Conservation (phyloP, 2,329 filamentous ascomycete species). For the Cercospora sp. region DNA sequence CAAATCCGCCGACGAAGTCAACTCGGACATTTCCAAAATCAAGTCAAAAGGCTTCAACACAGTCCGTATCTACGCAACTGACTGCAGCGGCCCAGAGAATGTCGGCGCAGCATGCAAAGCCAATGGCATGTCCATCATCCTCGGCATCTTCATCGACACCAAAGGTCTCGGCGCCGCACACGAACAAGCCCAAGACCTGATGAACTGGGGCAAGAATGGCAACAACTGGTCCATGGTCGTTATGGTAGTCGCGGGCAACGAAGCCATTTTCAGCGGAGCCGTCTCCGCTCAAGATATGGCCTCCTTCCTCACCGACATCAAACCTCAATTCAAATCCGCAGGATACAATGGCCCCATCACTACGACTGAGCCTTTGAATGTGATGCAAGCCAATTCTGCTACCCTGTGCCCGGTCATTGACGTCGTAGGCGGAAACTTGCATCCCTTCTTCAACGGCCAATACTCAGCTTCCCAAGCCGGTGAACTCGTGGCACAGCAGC, state of each 20-base stretch:
- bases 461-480: slow-evolving; percentile 67
- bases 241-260: slow-evolving; percentile 86
- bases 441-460: slow-evolving; percentile 87
- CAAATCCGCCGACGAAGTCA: slow-evolving; percentile 44
- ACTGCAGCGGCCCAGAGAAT: slow-evolving; percentile 78
- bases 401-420: slow-evolving; percentile 73
- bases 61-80: slow-evolving; percentile 83
- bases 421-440: slow-evolving; percentile 80
- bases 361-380: slow-evolving; percentile 80
- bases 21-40: slow-evolving; percentile 46
- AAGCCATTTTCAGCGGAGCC: slow-evolving; percentile 77
- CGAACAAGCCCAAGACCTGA: slow-evolving; percentile 72
- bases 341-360: slow-evolving; percentile 72
- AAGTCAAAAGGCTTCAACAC: slow-evolving; percentile 58
- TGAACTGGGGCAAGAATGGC: slow-evolving; percentile 66
- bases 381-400: slow-evolving; percentile 65
- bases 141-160: slow-evolving; percentile 81
- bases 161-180: slow-evolving; percentile 58
- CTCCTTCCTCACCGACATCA: slow-evolving; percentile 67
- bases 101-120: slow-evolving; percentile 68
- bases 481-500: slow-evolving; percentile 71
- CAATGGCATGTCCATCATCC: slow-evolving; percentile 73
- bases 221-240: slow-evolving; percentile 69
- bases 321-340: slow-evolving; percentile 56
- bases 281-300: slow-evolving; percentile 65